Base-by-base conservation (phyloP, 2,329 filamentous ascomycete genomes). In the Alternaria arborescens region DNA sequence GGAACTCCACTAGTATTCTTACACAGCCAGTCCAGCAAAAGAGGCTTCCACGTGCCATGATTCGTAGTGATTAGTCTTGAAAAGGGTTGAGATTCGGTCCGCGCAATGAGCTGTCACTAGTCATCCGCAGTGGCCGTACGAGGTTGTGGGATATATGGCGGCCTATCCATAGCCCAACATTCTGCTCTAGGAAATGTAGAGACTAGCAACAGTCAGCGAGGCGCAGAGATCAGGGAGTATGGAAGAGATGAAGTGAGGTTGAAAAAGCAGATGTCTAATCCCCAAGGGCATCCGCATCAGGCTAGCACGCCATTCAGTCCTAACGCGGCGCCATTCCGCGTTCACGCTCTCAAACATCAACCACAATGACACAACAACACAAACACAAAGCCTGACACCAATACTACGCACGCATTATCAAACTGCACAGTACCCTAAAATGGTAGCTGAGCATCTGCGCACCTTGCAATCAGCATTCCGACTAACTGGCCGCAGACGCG, bases 401-500 rank as follows among this genome's bases (percentile, higher is more conserved):
- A 22, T 22, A 18, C 11, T 36, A 22, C 16, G 2, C 30, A 14
- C 4, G 3, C 10, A 6, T 44, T 26, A 10, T 32, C 20, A 34
- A 34, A 48, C 18, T 41, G 26, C 26, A 12, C 2, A 5, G 2
- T 10, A 34, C 11, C 28, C 14, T 11, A 63, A 51, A 52, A 60
- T 64, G 52, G 46, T 50, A 50, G 24, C n/a, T 7, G 3, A 5
- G 11, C 10, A 18, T 3, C 11, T 26, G 8, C 6, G 4, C 26
- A 2, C 8, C 18, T 5, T 20, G 16, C 4, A 4, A n/a, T 22
- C 2, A 12, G 16, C 2, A n/a, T 8, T 26, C n/a, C 34, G 55
- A 30, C 43, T 65, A 64, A 64, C 40, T 11, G 12, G 10, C 40
- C n/a, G 4, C 51, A 84, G 83, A 83, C 81, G 72, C 92, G 92